Percentiles rank a stretch among this genome's conserved stretches.
phyloP scores from a whole-genome alignment of 345 rosid species.

The Hevea brasiliensis region DNA sequence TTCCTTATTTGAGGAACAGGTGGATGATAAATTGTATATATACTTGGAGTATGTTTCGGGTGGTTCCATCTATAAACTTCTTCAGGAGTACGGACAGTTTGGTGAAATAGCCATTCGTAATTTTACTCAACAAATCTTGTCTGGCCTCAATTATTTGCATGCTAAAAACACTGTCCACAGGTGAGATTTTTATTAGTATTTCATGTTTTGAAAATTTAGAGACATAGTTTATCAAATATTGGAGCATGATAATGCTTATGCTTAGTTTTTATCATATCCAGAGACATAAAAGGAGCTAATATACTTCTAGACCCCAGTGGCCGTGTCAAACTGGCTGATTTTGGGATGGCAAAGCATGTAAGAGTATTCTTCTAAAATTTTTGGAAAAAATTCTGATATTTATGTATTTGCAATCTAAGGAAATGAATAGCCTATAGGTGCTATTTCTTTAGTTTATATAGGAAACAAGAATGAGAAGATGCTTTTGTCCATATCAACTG shows the following conservation, averaged over 20 bases:
- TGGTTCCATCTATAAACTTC: slow-evolving; percentile 77
- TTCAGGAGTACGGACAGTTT: slow-evolving; percentile 73
- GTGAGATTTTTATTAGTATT: slow-evolving; percentile 26
- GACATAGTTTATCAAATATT: not conserved
- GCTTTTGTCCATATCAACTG: not conserved
- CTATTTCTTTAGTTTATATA: not conserved
- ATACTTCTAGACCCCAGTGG: slow-evolving; percentile 74
- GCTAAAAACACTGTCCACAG: slow-evolving; percentile 70
- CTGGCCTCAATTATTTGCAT: slow-evolving; percentile 71
- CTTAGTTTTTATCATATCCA: slow-evolving; percentile 14
- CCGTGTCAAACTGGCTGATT: slow-evolving; percentile 76
- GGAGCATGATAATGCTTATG: slow-evolving; percentile 1
- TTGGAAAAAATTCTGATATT: not conserved
- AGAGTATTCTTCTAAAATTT: slow-evolving; percentile 28
- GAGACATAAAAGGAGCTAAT: slow-evolving; percentile 87
- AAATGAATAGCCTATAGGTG: not conserved
- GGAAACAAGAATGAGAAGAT: not conserved
- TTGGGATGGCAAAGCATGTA: slow-evolving; percentile 92
- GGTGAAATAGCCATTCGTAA: slow-evolving; percentile 66
- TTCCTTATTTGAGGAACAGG: slow-evolving; percentile 37
- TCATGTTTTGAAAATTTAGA: not conserved
- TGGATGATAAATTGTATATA: slow-evolving; percentile 62
- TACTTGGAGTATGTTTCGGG: slow-evolving; percentile 80
- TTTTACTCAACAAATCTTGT: slow-evolving; percentile 74
- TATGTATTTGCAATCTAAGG: not conserved